These are phyloP conservation scores for Akanthomyces dipterigenus DNA, from an alignment of 2,329 filamentous ascomycete genomes.

Conservation along the genomic window DNA sequence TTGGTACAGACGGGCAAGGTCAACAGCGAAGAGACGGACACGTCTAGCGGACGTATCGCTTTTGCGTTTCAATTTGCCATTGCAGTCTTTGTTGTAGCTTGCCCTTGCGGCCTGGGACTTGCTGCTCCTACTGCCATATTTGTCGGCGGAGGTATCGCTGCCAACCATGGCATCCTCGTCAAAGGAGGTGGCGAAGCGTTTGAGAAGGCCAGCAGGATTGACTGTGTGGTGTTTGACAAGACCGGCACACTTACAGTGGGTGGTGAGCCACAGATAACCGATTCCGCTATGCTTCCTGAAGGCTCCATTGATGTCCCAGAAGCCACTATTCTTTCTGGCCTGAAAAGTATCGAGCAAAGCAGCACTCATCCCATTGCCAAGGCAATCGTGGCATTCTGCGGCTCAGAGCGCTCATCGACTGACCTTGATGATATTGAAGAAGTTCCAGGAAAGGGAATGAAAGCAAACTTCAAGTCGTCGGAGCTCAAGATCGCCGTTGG, in stretches of 20 bases:
- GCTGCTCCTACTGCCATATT: slow-evolving; percentile 84
- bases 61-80: slow-evolving; percentile 80
- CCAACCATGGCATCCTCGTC: slow-evolving; percentile 71
- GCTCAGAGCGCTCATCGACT: slow-evolving; percentile 24
- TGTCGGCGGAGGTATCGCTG: slow-evolving; percentile 73
- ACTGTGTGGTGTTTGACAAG: slow-evolving; percentile 82
- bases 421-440: slow-evolving; percentile 50
- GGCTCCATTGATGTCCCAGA: slow-evolving; percentile 18
- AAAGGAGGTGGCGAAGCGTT: slow-evolving; percentile 83
- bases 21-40: slow-evolving; percentile 48
- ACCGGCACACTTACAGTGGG: slow-evolving; percentile 74
- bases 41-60: slow-evolving; percentile 58
- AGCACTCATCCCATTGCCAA: slow-evolving; percentile 71
- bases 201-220: slow-evolving; percentile 71
- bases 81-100: slow-evolving; percentile 80
- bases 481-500: slow-evolving; percentile 56
- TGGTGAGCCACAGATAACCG: slow-evolving; percentile 63
- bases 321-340: slow-evolving; percentile 40
- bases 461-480: slow-evolving; percentile 41
- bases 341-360: slow-evolving; percentile 59
- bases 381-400: slow-evolving; percentile 60
- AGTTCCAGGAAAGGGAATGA: slow-evolving; percentile 64
- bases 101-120: slow-evolving; percentile 75
- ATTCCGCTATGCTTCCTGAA: slow-evolving; percentile 37
- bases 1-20: slow-evolving; percentile 55